These are phyloP conservation scores for Rhododendron mucronatum DNA, from an alignment of 148 eudicot species.

Conservation along the genomic window DNA sequence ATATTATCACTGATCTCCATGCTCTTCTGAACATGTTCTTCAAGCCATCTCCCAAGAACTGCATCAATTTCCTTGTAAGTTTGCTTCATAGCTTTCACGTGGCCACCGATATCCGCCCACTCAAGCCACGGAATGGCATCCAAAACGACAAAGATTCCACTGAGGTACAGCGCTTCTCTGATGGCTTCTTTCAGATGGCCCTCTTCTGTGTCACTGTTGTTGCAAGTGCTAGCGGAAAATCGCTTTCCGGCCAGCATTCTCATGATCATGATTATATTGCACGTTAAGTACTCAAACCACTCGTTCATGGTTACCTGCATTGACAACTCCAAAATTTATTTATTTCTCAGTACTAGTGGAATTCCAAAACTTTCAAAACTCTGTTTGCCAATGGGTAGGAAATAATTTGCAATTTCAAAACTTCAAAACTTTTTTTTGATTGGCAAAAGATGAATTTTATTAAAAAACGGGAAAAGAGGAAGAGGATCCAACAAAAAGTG, in stretches of 20 bases:
- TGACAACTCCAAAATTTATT: too few species aligned
- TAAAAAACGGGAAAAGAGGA: too few species aligned
- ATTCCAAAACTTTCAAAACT: too few species aligned
- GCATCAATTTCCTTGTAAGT: constrained; percentile 26
- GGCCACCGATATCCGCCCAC: constrained; percentile 50
- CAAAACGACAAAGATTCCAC: constrained; percentile 21
- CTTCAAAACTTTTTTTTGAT: too few species aligned
- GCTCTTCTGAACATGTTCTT: constrained; percentile 32
- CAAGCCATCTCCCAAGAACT: constrained; percentile 33
- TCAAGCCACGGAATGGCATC: constrained; percentile 27
- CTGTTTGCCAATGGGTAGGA: too few species aligned
- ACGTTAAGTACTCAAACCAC: constrained; percentile 35
- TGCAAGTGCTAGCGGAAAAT: constrained; percentile 12
- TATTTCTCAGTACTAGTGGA: too few species aligned
- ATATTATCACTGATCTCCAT: neutral
- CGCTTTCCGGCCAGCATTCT: constrained; percentile 39
- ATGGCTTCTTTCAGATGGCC: constrained; percentile 18
- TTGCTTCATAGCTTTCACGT: constrained; percentile 35
- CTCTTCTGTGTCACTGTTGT: neutral
- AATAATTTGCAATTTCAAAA: too few species aligned
- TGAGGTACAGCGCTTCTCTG: constrained; percentile 14
- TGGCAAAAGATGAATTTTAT: too few species aligned
- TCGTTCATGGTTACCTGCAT: constrained; percentile 18
- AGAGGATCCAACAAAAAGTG: too few species aligned
- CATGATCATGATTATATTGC: constrained; percentile 28